A percentile compares a stretch with the other conserved stretches of the same genome.
Evolutionary conservation across 1,284 basidiomycete species (phyloP).

Genomic region (Rhodotorula sp.): DNA sequence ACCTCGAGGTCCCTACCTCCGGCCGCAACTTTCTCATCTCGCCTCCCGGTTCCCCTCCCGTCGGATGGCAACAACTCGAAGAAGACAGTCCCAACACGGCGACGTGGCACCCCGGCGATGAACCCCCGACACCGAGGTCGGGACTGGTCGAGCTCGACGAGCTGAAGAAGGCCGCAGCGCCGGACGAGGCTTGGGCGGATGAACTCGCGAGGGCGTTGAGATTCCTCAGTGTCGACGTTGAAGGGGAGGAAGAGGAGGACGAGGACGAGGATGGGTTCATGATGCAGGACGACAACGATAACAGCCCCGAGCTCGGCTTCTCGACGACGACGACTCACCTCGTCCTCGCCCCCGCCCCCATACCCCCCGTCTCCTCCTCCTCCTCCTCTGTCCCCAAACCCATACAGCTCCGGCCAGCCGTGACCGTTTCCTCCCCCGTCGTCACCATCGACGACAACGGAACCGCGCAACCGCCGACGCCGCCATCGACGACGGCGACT

Average conservation of each 20-base stretch:
- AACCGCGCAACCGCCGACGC: neutral
- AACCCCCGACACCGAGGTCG: conserved; percentile 61
- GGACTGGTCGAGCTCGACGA: conserved; percentile 46
- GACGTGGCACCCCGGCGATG: conserved; percentile 63
- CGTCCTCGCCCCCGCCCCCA: conserved; percentile 25
- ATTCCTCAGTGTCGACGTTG: conserved; percentile 52
- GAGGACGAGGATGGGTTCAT: conserved; percentile 41
- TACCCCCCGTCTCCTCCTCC: neutral
- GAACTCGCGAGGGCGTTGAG: conserved; percentile 78
- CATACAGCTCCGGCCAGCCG: conserved; percentile 22
- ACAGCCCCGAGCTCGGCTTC: neutral
- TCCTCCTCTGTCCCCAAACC: neutral
- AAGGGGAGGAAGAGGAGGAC: conserved; percentile 55
- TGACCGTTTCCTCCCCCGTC: conserved; percentile 32
- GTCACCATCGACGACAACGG: neutral
- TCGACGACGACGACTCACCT: conserved; percentile 24
- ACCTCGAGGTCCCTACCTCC: conserved; percentile 71
- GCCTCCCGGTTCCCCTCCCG: conserved; percentile 94
- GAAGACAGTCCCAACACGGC: conserved; percentile 88
- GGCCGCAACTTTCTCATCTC: conserved; percentile 97
- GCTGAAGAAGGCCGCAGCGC: conserved; percentile 31
- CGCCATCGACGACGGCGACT: conserved; percentile 8
- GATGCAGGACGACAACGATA: neutral
- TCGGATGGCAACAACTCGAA: conserved; percentile 88
- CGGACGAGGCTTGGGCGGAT: conserved; percentile 62